A percentile compares a stretch with the other conserved stretches of the same genome.
Evolutionary conservation across 169 alveolate species (phyloP).

Genomic region (Cryptosporidium ubiquitum): DNA sequence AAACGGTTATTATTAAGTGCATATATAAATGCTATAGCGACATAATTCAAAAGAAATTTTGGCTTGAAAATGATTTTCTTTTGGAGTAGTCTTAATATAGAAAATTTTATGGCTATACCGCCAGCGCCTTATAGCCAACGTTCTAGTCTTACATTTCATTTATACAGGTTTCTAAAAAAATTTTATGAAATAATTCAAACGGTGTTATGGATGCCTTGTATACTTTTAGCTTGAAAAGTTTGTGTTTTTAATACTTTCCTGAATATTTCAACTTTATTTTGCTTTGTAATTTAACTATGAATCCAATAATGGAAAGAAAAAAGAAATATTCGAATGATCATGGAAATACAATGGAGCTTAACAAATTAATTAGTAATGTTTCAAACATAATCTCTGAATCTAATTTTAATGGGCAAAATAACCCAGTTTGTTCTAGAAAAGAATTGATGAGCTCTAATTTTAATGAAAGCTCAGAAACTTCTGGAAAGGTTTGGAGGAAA

Average conservation of each 20-base stretch:
- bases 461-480: constrained; percentile 15
- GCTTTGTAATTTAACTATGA: not conserved
- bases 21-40: constrained; percentile 36
- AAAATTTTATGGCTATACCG: not conserved
- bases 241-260: not conserved
- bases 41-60: constrained; percentile 56
- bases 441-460: constrained; percentile 1
- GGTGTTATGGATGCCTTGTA: not conserved
- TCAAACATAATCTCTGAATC: constrained; percentile 5
- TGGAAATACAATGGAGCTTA: not conserved
- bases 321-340: not conserved
- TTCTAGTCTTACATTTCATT: not conserved
- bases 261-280: not conserved
- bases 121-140: not conserved
- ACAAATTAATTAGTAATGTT: not conserved
- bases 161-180: not conserved
- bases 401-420: no score
- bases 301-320: not conserved
- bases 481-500: constrained; percentile 50
- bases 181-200: not conserved
- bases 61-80: constrained; percentile 46
- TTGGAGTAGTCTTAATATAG: not conserved
- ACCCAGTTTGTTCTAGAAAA: not conserved
- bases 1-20: not conserved
- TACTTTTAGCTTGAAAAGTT: not conserved